A percentile compares a stretch with the other conserved stretches of the same genome.
These are phyloP conservation scores for Ophiostoma tasmaniense DNA, from an alignment of 2,329 filamentous ascomycete genomes.

Conservation along the genomic window DNA sequence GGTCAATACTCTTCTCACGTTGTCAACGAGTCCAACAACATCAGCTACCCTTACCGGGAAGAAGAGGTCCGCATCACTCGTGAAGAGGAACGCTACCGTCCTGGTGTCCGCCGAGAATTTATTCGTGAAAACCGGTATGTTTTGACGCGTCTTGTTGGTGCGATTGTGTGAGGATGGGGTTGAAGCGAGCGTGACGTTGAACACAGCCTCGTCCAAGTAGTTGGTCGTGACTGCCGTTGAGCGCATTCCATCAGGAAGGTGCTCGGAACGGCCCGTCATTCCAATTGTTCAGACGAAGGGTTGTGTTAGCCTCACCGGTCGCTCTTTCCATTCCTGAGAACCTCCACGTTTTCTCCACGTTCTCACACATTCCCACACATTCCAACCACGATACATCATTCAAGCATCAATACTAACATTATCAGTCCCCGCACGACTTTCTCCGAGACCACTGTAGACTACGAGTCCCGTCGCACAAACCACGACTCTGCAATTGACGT, in stretches of 20 bases:
- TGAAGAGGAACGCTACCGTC: constrained; percentile 69
- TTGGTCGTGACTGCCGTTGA: neutral
- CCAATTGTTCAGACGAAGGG: constrained; percentile 7
- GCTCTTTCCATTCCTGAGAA: neutral
- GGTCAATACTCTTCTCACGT: constrained; percentile 76
- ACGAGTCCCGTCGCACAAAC: constrained; percentile 45
- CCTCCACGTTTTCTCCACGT: neutral
- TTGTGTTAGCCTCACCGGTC: neutral
- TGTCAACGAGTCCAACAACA: constrained; percentile 19
- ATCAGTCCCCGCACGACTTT: constrained; percentile 36
- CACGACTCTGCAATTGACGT: constrained; percentile 49
- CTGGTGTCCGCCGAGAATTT: constrained; percentile 52
- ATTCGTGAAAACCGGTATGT: constrained; percentile 46
- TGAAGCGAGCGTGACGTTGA: constrained; percentile 1
- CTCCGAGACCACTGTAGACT: constrained; percentile 58
- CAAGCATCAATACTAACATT: constrained; percentile 10
- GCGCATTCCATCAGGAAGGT: constrained; percentile 8
- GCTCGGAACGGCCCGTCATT: constrained; percentile 15
- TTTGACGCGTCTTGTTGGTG: neutral
- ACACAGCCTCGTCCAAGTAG: neutral
- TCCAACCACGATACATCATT: neutral
- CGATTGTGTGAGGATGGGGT: neutral
- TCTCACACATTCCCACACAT: neutral
- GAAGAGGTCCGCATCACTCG: constrained; percentile 78
- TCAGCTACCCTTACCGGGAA: constrained; percentile 48